Evolutionary conservation across 2,329 filamentous ascomycete species (phyloP).

Genomic region (Fusarium denticulatum): DNA sequence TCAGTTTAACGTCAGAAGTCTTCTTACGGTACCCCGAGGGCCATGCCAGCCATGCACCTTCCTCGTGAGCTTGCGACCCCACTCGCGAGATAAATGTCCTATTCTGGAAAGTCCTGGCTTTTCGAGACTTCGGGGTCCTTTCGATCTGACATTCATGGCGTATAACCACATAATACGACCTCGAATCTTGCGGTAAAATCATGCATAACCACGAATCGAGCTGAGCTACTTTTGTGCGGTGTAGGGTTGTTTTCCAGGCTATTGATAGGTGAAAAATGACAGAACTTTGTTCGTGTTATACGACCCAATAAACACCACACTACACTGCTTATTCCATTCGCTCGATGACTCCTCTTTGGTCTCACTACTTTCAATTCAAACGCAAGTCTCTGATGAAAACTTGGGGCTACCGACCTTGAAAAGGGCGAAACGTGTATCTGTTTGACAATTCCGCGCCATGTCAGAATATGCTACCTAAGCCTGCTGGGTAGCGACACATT

Average conservation of each 20-base stretch:
- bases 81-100: conserved; percentile 15
- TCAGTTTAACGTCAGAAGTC: no score
- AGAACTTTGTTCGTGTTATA: background rate
- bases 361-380: background rate
- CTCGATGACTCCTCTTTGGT: background rate
- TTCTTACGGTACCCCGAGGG: no score
- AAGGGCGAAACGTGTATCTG: background rate
- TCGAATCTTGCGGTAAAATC: conserved; percentile 5
- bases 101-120: conserved; percentile 3
- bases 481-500: background rate
- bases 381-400: background rate
- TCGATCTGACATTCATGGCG: conserved; percentile 3
- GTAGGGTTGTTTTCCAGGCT: background rate
- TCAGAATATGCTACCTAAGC: background rate
- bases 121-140: conserved; percentile 2
- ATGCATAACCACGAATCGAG: background rate
- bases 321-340: background rate
- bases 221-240: background rate
- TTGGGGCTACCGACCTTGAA: background rate
- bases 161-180: background rate
- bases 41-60: background rate
- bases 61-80: conserved; percentile 5
- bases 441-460: background rate
- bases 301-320: background rate
- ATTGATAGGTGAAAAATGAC: background rate